phyloP scores from a whole-genome alignment of 2,329 filamentous ascomycete genomes.

The Hypoxylon rubiginosum region DNA sequence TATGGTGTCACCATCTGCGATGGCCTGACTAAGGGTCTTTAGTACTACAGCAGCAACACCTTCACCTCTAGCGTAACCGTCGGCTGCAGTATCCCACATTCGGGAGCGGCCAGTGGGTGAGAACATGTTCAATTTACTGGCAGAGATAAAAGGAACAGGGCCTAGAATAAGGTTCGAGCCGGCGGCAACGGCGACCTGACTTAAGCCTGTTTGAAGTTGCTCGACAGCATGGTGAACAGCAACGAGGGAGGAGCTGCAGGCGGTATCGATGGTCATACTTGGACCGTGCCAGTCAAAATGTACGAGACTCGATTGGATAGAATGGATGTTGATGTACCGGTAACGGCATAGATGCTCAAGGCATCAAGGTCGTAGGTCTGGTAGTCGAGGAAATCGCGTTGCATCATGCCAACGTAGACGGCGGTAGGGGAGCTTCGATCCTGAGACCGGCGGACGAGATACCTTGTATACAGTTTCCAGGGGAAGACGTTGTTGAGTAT shows the following conservation, averaged over 20 bases:
- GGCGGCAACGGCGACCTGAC: slow-evolving; percentile 4
- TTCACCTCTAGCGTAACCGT: slow-evolving; percentile 46
- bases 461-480: slow-evolving; percentile 31
- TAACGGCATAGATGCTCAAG: slow-evolving; percentile 5
- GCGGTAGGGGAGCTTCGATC: slow-evolving; percentile 16
- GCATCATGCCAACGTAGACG: slow-evolving; percentile 7
- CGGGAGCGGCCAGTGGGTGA: slow-evolving; percentile 32
- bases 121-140: slow-evolving; percentile 34
- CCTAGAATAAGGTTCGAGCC: slow-evolving; percentile 18
- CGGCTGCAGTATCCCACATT: slow-evolving; percentile 42
- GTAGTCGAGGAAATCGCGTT: no score
- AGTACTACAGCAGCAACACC: slow-evolving; percentile 55
- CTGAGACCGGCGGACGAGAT: slow-evolving; percentile 4
- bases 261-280: slow-evolving; percentile 30
- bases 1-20: slow-evolving; percentile 48
- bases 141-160: slow-evolving; percentile 3
- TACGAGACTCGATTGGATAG: slow-evolving; percentile 26
- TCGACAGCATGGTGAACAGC: slow-evolving; percentile 27
- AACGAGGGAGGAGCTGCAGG: slow-evolving; percentile 28
- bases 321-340: neutral
- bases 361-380: no score
- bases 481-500: slow-evolving; percentile 21
- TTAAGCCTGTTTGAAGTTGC: slow-evolving; percentile 8
- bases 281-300: slow-evolving; percentile 33
- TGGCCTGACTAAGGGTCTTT: slow-evolving; percentile 58